Percentiles rank a stretch among this genome's conserved stretches.
These are phyloP conservation scores for Macrolepiota dolichaula DNA, from an alignment of 768 basidiomycete species.

Conservation along the genomic window DNA sequence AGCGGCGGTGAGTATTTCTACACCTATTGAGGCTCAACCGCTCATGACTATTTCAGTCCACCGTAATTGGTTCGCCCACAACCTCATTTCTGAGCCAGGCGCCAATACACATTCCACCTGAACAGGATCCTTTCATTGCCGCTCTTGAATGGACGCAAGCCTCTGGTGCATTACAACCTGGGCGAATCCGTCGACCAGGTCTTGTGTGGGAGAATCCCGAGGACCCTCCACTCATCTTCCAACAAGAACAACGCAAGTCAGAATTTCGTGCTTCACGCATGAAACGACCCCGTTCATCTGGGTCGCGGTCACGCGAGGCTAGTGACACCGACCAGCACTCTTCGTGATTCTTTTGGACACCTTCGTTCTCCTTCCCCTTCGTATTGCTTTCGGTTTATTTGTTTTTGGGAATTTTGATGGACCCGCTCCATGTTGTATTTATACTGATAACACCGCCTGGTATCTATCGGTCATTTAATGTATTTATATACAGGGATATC, in stretches of 20 bases:
- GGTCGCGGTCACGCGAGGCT: slow-evolving; percentile 7
- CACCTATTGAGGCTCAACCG: slow-evolving; percentile 3
- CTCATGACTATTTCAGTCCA: slow-evolving; percentile 50
- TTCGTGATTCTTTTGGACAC: not conserved
- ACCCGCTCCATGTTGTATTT: not conserved
- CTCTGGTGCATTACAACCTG: not conserved
- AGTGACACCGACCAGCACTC: slow-evolving; percentile 8
- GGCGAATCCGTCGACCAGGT: slow-evolving; percentile 45
- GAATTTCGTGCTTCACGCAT: slow-evolving; percentile 11
- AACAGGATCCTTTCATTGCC: slow-evolving; percentile 62
- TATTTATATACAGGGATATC: not conserved
- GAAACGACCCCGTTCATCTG: slow-evolving; percentile 1
- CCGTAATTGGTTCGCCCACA: slow-evolving; percentile 72
- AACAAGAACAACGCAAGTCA: slow-evolving; percentile 33
- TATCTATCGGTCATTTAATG: slow-evolving; percentile 3
- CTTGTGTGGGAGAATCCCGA: slow-evolving; percentile 65
- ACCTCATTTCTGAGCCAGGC: slow-evolving; percentile 62
- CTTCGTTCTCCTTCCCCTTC: not conserved
- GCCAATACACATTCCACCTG: slow-evolving; percentile 50
- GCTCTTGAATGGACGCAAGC: slow-evolving; percentile 67
- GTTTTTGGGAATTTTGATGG: not conserved
- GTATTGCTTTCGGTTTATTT: slow-evolving; percentile 3
- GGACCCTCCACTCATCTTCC: slow-evolving; percentile 30
- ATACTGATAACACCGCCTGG: not conserved
- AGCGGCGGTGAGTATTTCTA: slow-evolving; percentile 58